phyloP scores from a whole-genome alignment of 164 flowering plant species.

The Dillenia turbinata region DNA sequence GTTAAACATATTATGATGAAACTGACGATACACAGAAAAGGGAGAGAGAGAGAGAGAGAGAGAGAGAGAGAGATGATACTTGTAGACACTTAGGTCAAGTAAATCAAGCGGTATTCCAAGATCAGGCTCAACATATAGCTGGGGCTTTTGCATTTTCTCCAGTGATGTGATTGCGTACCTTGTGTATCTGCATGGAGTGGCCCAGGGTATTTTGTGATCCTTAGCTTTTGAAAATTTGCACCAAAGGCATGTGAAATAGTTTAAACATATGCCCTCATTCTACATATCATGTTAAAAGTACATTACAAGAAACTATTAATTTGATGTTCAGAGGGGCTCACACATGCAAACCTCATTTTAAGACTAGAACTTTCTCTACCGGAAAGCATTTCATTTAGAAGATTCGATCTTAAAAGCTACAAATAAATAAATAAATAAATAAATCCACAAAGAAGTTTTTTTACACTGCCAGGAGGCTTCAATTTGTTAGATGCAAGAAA shows the following conservation, averaged over 20 bases:
- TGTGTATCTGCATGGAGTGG: slow-evolving; percentile 50
- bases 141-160: slow-evolving; percentile 94
- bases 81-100: slow-evolving; percentile 94
- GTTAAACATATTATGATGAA: slow-evolving; percentile 10
- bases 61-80: slow-evolving; percentile 44
- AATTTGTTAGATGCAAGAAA: no score
- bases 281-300: no score
- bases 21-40: neutral
- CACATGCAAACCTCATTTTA: no score
- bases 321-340: no score
- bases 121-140: slow-evolving; percentile 87
- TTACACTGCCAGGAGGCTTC: no score
- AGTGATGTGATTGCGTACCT: slow-evolving; percentile 77
- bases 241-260: neutral
- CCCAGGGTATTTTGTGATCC: no score
- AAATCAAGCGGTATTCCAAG: slow-evolving; percentile 96
- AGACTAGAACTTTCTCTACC: no score
- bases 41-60: slow-evolving; percentile 2
- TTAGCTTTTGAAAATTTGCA: neutral
- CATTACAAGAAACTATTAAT: no score
- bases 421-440: neutral
- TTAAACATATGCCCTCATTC: neutral
- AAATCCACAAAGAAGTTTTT: neutral
- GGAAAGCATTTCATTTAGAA: no score
- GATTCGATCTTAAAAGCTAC: neutral